Evolutionary conservation across 148 eudicot genomes (phyloP), one percentile per base, ranked within the genome.

Genomic region (Polygonum aviculare): DNA sequence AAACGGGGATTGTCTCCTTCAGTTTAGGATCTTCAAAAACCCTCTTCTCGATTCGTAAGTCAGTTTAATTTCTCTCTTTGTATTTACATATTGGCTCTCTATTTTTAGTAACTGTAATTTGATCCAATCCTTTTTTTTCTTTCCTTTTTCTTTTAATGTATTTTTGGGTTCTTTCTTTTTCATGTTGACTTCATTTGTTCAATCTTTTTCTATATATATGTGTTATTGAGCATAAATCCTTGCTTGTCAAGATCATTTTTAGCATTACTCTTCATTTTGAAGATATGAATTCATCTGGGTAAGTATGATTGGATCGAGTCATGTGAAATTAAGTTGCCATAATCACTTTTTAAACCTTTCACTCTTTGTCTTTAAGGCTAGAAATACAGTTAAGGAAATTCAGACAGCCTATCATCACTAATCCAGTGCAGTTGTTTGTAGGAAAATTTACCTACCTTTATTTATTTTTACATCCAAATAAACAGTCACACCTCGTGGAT

Each of bases 1-100:
- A 62, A 62, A 31, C 31, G 36, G 69, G 69, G 69, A 62, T 62
- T 62, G 69, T 62, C 69, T 62, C 38, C 69, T 62, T 62, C 16
- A 31, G 69, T 38, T 62, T 62, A 62, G 69, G 69, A 62, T 62
- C 69, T 38, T 26, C 31, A 26, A 26, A 62, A 62, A 62, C 3
- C 39, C 16, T 62, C 69, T 62, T 62, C 69, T 62, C 38, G 38
- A 62, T 62, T 16, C 39, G 31, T 12, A 62, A 33, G 69, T 62
- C 69, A 62, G 69, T 62, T 22, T 12, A 21, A 4, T 62, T 38
- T 26, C 63, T 60, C 67, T 60, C 67, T 62, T 12, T 62, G 31
- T 26, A 26, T 26, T 0, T 26, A 26, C 31, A 14, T 62, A 3
- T 62, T 8, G 36, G 26, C 36, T 62, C 38, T 7, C 36, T 62